Conservation (phyloP, 2,329 filamentous ascomycete genomes). For the Phyllosticta citrichinensis region DNA sequence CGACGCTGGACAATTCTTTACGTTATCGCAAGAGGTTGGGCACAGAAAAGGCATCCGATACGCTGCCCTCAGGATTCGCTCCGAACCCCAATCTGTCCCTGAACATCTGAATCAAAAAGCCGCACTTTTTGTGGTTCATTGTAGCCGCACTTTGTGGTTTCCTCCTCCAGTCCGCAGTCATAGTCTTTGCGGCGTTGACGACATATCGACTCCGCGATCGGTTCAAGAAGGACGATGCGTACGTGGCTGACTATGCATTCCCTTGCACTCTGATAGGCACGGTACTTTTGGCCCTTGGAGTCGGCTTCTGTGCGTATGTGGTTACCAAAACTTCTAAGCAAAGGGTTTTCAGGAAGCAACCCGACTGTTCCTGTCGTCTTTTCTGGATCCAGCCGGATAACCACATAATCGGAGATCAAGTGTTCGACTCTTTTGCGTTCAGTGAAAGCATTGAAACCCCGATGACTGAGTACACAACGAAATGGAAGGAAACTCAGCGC, state of each 20-base stretch:
- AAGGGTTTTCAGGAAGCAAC: constrained; percentile 12
- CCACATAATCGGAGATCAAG: not conserved
- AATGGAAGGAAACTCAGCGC: not conserved
- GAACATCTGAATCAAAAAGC: constrained; percentile 16
- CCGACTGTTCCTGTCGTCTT: not conserved
- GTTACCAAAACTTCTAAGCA: constrained; percentile 21
- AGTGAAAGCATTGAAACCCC: not conserved
- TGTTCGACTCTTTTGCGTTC: not conserved
- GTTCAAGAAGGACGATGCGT: not conserved
- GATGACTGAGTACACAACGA: not conserved
- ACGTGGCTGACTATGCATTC: constrained; percentile 15
- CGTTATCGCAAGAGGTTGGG: not conserved
- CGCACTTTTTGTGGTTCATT: not conserved
- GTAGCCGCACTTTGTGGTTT: constrained; percentile 14
- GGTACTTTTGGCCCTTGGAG: constrained; percentile 21
- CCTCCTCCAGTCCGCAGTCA: constrained; percentile 7
- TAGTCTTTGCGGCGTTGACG: constrained; percentile 9
- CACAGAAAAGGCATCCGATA: constrained; percentile 17
- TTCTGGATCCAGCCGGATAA: not conserved
- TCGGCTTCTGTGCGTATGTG: constrained; percentile 22
- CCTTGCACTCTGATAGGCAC: constrained; percentile 27
- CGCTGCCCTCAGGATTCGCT: constrained; percentile 11
- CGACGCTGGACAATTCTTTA: not conserved
- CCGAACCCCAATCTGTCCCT: constrained; percentile 17
- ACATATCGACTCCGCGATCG: constrained; percentile 5